Base-by-base conservation (phyloP, 257 asterid genomes). In the Nicotiana undulata region DNA sequence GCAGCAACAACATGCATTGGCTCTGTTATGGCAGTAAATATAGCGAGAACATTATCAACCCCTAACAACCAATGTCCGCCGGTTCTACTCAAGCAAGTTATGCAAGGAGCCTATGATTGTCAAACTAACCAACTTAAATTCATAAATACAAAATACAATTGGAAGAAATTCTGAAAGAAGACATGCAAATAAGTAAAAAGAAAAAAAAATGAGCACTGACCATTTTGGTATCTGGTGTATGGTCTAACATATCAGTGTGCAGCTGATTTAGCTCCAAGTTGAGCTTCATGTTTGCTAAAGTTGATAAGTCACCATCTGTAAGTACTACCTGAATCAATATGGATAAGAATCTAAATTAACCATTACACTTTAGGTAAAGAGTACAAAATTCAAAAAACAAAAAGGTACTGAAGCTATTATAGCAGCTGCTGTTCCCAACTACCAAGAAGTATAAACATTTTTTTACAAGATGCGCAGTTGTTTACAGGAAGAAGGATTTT, bases 211-310 rank as follows among this genome's bases (percentile, higher is more conserved):
- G 60, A 72, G 4, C 40, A 79, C 93, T 84, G 83, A 91, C 98
- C 88, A 1, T 81, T 79, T 84, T 79, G 40, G 60, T 74, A 34
- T 70, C 67, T 53, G 55, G 80, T 60, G 59, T 29, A 53, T 59
- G 72, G 65, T 79, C 92, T 26, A 75, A 80, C 75, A 24, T 9
- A 65, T 70, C 70, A 70, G 87, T 58, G 18, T 63, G 81, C 80
- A 85, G 84, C 81, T 87, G 88, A 89, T 93, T 95, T 77, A 88
- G 81, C 81, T 91, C 97, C 90, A 95, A 85, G 88, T 95, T 95
- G 52, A 81, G 85, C 91, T 85, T 95, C 99, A 93, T 88, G 82
- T 93, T 93, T 28, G 94, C 93, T 86, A 95, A 82, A 78, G 97
- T 89, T 29, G 90, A 86, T 18, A 90, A 79, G 86, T 92, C 93